phyloP scores from a whole-genome alignment of 306 rosid genomes.

The Medicago arabica region DNA sequence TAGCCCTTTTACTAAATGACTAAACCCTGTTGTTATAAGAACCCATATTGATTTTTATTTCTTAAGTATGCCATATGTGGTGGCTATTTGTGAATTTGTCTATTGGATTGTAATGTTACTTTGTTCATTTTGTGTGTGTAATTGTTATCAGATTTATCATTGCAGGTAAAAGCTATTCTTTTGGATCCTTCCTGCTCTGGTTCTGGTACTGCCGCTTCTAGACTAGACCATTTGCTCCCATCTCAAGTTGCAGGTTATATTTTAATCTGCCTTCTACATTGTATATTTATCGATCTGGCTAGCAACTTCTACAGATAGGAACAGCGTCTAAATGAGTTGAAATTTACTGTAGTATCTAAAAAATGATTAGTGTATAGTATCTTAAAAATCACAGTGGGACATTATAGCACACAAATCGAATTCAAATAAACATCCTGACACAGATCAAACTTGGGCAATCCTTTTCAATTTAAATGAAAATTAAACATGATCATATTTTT shows the following conservation, averaged over 20 bases:
- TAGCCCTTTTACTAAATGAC: background rate
- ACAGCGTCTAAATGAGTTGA: slow-evolving; percentile 3
- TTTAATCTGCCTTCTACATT: background rate
- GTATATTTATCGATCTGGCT: slow-evolving; percentile 14
- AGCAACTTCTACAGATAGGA: slow-evolving; percentile 42
- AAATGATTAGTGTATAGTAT: background rate
- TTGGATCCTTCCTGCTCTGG: slow-evolving; percentile 96
- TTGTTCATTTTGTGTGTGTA: slow-evolving; percentile 40
- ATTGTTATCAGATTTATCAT: slow-evolving; percentile 25
- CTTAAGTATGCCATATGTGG: background rate
- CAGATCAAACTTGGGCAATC: background rate
- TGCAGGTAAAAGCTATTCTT: slow-evolving; percentile 80
- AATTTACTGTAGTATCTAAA: background rate
- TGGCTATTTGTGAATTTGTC: background rate
- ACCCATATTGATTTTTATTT: background rate
- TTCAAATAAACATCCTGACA: background rate
- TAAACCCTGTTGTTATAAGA: background rate
- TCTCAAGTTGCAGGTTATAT: slow-evolving; percentile 70
- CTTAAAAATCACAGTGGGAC: background rate
- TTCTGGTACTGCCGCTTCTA: slow-evolving; percentile 81
- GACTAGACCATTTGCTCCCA: slow-evolving; percentile 90
- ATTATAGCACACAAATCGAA: background rate
- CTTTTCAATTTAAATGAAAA: background rate
- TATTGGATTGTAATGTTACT: background rate
- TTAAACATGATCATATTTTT: background rate